Percentiles rank a stretch among this genome's conserved stretches.
phyloP scores from a whole-genome alignment of 2,329 filamentous ascomycete species.

The Beauveria asiatica region DNA sequence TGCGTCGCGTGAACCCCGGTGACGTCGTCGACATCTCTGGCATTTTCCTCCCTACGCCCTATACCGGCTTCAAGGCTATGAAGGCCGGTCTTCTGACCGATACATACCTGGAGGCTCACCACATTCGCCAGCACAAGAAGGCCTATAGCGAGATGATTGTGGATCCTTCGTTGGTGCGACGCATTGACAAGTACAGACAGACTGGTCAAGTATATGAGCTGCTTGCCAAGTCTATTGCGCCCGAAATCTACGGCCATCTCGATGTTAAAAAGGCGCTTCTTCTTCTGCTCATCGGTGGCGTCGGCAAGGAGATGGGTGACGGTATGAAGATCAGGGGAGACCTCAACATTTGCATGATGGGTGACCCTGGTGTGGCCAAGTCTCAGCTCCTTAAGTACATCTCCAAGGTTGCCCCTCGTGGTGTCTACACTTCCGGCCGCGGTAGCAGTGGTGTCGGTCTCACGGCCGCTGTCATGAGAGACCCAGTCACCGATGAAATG shows the following conservation, averaged over 20 bases:
- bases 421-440: slow-evolving; percentile 74
- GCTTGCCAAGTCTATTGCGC: slow-evolving; percentile 89
- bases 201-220: slow-evolving; percentile 93
- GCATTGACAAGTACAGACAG: slow-evolving; percentile 77
- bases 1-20: slow-evolving; percentile 81
- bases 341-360: slow-evolving; percentile 98
- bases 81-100: slow-evolving; percentile 92
- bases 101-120: slow-evolving; percentile 91
- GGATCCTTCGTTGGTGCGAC: slow-evolving; percentile 67
- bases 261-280: slow-evolving; percentile 98
- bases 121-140: slow-evolving; percentile 94
- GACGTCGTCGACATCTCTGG: slow-evolving; percentile 91
- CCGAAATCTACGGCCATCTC: slow-evolving; percentile 91
- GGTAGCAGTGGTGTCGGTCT: slow-evolving; percentile 76
- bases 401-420: slow-evolving; percentile 90
- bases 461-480: slow-evolving; percentile 75
- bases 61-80: slow-evolving; percentile 98
- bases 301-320: slow-evolving; percentile 93
- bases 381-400: slow-evolving; percentile 98
- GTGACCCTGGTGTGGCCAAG: slow-evolving; percentile 98
- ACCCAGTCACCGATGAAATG: slow-evolving; percentile 78
- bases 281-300: slow-evolving; percentile 90
- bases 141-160: slow-evolving; percentile 89
- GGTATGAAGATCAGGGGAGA: slow-evolving; percentile 99
- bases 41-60: slow-evolving; percentile 93